A percentile compares a stretch with the other conserved stretches of the same genome.
Conservation (phyloP, 306 rosid species). For the Ceratonia siliqua region DNA sequence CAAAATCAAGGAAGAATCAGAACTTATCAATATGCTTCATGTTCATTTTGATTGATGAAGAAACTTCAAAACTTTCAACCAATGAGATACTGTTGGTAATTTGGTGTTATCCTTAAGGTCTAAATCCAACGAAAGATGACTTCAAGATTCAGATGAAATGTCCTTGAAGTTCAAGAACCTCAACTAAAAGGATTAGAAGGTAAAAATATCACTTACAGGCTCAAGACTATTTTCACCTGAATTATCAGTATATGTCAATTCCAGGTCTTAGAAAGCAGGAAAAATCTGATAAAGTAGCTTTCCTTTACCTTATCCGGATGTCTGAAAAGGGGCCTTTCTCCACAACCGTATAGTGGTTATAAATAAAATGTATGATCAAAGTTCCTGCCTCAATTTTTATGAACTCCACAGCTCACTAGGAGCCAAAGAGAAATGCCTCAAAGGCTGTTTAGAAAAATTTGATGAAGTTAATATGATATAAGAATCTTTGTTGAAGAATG, state of each 20-base stretch:
- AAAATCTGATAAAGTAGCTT: slow-evolving; percentile 60
- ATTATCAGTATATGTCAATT: slow-evolving; percentile 45
- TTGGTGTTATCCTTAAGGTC: not conserved
- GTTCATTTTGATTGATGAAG: not conserved
- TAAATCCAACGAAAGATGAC: slow-evolving; percentile 5
- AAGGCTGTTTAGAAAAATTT: slow-evolving; percentile 46
- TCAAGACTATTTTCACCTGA: slow-evolving; percentile 31
- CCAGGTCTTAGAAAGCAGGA: slow-evolving; percentile 64
- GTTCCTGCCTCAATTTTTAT: slow-evolving; percentile 51
- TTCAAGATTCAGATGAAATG: slow-evolving; percentile 6
- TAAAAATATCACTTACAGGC: slow-evolving; percentile 55
- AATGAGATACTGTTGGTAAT: slow-evolving; percentile 12
- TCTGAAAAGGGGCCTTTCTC: slow-evolving; percentile 51
- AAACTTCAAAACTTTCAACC: not conserved
- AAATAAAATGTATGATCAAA: slow-evolving; percentile 45
- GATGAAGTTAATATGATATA: not conserved
- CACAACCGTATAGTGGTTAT: slow-evolving; percentile 35
- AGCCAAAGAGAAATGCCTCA: slow-evolving; percentile 57
- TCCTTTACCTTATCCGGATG: slow-evolving; percentile 54
- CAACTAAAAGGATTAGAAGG: slow-evolving; percentile 8
- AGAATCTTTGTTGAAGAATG: not conserved
- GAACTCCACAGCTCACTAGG: slow-evolving; percentile 58
- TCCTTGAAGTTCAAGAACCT: slow-evolving; percentile 16
- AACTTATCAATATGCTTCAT: slow-evolving; percentile 17
- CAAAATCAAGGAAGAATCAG: slow-evolving; percentile 6